Evolutionary conservation across 2,329 filamentous ascomycete genomes (phyloP).

Genomic region (Triangularia setosa): DNA sequence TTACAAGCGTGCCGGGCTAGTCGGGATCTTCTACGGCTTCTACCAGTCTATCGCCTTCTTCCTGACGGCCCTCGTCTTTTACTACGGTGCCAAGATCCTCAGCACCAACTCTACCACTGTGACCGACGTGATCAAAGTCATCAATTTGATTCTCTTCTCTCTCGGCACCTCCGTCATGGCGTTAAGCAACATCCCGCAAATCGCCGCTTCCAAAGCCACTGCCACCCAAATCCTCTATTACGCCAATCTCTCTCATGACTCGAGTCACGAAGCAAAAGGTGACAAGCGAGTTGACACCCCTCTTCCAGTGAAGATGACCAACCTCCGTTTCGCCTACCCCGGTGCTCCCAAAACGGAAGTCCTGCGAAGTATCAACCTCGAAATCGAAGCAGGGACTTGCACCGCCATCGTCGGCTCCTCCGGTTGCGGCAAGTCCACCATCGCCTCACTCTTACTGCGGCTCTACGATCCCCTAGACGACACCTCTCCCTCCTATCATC

Average conservation of each 20-base stretch:
- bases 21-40: slow-evolving; percentile 72
- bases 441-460: slow-evolving; percentile 69
- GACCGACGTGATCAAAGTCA: slow-evolving; percentile 64
- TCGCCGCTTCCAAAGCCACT: slow-evolving; percentile 68
- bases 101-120: slow-evolving; percentile 47
- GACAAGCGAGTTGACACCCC: slow-evolving; percentile 31
- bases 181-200: slow-evolving; percentile 73
- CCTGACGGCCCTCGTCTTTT: slow-evolving; percentile 76
- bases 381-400: slow-evolving; percentile 58
- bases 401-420: slow-evolving; percentile 79
- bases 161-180: slow-evolving; percentile 69
- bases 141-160: slow-evolving; percentile 80
- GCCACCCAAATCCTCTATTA: slow-evolving; percentile 70
- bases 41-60: slow-evolving; percentile 69
- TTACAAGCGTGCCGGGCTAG: slow-evolving; percentile 60
- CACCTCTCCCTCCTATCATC: neutral
- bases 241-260: slow-evolving; percentile 51
- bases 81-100: slow-evolving; percentile 69
- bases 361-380: slow-evolving; percentile 62
- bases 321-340: slow-evolving; percentile 70
- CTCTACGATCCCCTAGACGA: slow-evolving; percentile 53
- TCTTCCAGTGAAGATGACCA: slow-evolving; percentile 49
- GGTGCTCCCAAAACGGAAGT: slow-evolving; percentile 48
- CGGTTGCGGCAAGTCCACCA: slow-evolving; percentile 87
- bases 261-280: slow-evolving; percentile 57